A percentile compares a stretch with the other conserved stretches of the same genome.
Conservation (phyloP, 176 grass and related monocot species). For the Aegilops bicornis region DNA sequence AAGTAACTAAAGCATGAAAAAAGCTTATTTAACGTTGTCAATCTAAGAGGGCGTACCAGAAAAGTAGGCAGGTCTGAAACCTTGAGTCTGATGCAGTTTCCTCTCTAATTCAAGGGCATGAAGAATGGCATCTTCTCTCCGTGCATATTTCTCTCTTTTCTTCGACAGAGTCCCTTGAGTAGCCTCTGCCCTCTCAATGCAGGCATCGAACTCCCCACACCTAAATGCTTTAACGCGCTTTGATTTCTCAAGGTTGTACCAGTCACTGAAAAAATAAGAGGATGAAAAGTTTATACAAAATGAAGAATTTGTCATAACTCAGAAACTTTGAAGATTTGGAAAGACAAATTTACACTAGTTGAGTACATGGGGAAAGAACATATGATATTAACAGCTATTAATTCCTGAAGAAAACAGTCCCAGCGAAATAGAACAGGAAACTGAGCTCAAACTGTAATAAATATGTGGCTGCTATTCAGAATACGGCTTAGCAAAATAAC, state of each 20-base stretch:
- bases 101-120: constrained; percentile 95
- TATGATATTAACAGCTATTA: not conserved
- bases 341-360: not conserved
- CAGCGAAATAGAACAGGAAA: not conserved
- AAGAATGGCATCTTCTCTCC: constrained; percentile 96
- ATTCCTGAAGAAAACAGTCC: constrained; percentile 10
- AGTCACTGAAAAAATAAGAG: constrained; percentile 64
- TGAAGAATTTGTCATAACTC: constrained; percentile 4
- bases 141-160: constrained; percentile 99
- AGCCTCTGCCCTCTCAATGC: constrained; percentile 97
- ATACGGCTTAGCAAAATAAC: not conserved
- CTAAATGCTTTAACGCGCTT: constrained; percentile 98
- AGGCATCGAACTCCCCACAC: constrained; percentile 98
- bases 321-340: constrained; percentile 4
- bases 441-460: not conserved
- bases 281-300: constrained; percentile 30
- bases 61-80: constrained; percentile 40
- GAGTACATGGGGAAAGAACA: constrained; percentile 7
- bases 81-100: constrained; percentile 60
- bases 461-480: not conserved
- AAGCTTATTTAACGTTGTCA: constrained; percentile 29
- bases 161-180: constrained; percentile 85
- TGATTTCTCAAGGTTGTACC: constrained; percentile 99
- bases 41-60: constrained; percentile 47
- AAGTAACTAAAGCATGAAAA: constrained; percentile 17